phyloP scores from a whole-genome alignment of 2,329 filamentous ascomycete species.

The Hypoxylon sp. region DNA sequence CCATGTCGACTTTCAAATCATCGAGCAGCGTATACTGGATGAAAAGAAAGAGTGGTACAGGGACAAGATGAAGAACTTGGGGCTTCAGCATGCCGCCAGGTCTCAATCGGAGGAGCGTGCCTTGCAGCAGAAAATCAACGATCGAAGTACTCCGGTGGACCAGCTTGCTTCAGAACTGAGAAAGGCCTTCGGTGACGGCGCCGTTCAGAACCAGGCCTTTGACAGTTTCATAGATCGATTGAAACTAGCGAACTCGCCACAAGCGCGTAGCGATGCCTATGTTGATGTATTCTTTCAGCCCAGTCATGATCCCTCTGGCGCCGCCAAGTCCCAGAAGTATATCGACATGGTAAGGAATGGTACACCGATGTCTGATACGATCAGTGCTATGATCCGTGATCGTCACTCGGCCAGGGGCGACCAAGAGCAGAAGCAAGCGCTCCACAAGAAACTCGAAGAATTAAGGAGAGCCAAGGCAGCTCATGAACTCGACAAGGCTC shows the following conservation, averaged over 20 bases:
- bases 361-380: constrained; percentile 43
- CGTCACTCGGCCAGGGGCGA: constrained; percentile 42
- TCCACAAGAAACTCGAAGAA: constrained; percentile 54
- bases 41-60: constrained; percentile 65
- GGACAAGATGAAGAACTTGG: constrained; percentile 44
- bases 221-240: constrained; percentile 46
- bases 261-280: constrained; percentile 51
- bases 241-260: constrained; percentile 44
- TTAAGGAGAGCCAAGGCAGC: constrained; percentile 58
- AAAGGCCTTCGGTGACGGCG: constrained; percentile 37
- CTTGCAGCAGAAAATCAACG: constrained; percentile 43
- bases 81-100: constrained; percentile 41
- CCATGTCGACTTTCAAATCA: constrained; percentile 53
- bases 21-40: constrained; percentile 60
- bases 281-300: constrained; percentile 54
- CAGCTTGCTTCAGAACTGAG: constrained; percentile 43
- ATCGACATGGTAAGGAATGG: constrained; percentile 50
- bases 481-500: constrained; percentile 45
- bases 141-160: constrained; percentile 39
- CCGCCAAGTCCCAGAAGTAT: constrained; percentile 49
- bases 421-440: constrained; percentile 50
- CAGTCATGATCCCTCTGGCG: constrained; percentile 44
- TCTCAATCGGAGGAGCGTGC: constrained; percentile 38
- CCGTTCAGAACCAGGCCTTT: constrained; percentile 41
- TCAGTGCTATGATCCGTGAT: constrained; percentile 46